Evolutionary conservation across 306 rosid species (phyloP).

Genomic region (Coriaria nepalensis): DNA sequence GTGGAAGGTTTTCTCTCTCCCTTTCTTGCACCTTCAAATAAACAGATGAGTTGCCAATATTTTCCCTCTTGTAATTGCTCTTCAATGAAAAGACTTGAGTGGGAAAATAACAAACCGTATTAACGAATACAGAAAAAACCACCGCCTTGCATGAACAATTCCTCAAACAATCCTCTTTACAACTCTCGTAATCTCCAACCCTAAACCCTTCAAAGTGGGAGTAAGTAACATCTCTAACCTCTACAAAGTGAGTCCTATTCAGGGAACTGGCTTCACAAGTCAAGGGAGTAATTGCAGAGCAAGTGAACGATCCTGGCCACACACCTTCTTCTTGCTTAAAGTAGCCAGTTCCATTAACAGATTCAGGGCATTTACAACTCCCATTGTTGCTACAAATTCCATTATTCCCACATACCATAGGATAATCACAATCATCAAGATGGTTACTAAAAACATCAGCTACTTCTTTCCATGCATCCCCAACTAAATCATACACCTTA

Average conservation of each 20-base stretch:
- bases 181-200: too few relatives aligned
- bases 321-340: neutral
- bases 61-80: too few relatives aligned
- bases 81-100: neutral
- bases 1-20: too few relatives aligned
- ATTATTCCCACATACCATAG: neutral
- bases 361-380: neutral
- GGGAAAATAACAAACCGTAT: neutral
- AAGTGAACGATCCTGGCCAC: neutral
- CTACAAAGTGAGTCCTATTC: neutral
- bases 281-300: conserved; percentile 2
- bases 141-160: neutral
- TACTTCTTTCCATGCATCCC: too few relatives aligned
- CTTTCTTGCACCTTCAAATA: neutral
- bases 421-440: neutral
- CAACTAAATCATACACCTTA: neutral
- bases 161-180: too few relatives aligned
- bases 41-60: too few relatives aligned
- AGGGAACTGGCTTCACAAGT: neutral
- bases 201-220: too few relatives aligned
- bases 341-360: neutral
- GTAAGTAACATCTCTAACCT: neutral
- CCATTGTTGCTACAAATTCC: neutral
- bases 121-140: neutral
- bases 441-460: neutral